Evolutionary conservation across 208 protist species (phyloP).

Genomic region (Kentomonas sorsogonicus): DNA sequence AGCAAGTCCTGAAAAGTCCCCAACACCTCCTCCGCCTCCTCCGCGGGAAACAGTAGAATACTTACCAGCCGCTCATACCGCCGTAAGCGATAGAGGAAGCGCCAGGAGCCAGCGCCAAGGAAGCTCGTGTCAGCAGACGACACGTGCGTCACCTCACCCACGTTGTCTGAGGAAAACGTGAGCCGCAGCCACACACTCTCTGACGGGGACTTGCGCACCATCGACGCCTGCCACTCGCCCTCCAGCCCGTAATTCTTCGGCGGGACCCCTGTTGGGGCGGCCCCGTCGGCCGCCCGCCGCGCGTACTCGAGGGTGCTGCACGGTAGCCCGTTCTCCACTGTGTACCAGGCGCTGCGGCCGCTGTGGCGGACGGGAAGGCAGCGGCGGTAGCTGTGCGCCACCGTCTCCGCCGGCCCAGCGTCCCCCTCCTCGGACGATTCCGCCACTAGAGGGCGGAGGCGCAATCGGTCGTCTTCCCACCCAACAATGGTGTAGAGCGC

Average conservation of each 20-base stretch:
- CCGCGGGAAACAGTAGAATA: constrained; percentile 26
- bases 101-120: constrained; percentile 15
- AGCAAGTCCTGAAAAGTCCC: no score
- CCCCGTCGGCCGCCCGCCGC: constrained; percentile 39
- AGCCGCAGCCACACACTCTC: not conserved
- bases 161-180: not conserved
- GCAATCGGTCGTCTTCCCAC: constrained; percentile 8
- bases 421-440: constrained; percentile 23
- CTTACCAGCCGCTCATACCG: constrained; percentile 49
- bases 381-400: constrained; percentile 24
- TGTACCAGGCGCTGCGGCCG: constrained; percentile 57
- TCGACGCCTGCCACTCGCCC: constrained; percentile 75
- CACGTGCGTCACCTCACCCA: constrained; percentile 5
- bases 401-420: constrained; percentile 13
- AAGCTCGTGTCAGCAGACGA: no score
- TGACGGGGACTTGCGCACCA: no score
- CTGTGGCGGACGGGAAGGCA: constrained; percentile 82
- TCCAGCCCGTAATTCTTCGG: constrained; percentile 38
- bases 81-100: no score
- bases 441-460: constrained; percentile 4
- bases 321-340: constrained; percentile 56
- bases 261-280: no score
- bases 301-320: constrained; percentile 80
- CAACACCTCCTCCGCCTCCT: not conserved
- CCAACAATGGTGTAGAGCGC: constrained; percentile 6